A percentile compares a stretch with the other conserved stretches of the same genome.
phyloP scores from a whole-genome alignment of 495 filamentous ascomycete genomes.

The Pyrenula aspistea region DNA sequence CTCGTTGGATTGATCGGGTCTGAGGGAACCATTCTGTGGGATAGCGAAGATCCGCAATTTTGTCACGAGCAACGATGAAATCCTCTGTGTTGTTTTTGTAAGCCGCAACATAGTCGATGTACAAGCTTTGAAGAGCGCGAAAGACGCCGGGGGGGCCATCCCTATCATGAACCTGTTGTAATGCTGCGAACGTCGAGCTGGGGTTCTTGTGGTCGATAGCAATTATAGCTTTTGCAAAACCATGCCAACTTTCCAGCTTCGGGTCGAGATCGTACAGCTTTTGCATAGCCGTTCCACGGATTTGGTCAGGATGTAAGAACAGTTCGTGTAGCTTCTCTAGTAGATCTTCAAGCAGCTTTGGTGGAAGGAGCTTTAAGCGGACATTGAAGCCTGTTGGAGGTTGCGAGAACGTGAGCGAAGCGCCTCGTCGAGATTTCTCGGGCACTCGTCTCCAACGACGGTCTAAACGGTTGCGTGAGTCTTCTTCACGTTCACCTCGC shows the following conservation, averaged over 20 bases:
- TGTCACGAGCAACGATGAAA: not conserved
- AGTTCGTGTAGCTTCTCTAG: not conserved
- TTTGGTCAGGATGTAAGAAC: not conserved
- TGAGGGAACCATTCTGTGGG: constrained; percentile 86
- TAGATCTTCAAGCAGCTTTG: not conserved
- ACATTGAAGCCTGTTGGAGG: no score
- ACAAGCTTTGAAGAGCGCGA: not conserved
- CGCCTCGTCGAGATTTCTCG: no score
- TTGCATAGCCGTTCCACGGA: not conserved
- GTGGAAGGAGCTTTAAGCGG: no score
- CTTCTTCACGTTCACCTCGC: no score
- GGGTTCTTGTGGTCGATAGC: no score
- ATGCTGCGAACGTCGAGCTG: no score
- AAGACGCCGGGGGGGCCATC: not conserved
- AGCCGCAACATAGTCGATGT: not conserved
- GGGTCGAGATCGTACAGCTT: not conserved
- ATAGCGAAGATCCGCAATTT: constrained; percentile 61
- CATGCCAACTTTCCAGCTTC: not conserved
- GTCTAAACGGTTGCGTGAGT: no score
- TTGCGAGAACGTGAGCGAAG: no score
- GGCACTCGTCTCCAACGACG: no score
- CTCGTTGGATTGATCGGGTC: constrained; percentile 66
- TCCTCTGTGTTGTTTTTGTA: not conserved
- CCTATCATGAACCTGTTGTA: no score
- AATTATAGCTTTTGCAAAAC: no score